phyloP scores from a whole-genome alignment of 169 alveolate genomes.

The Amoebophrya sp. region DNA sequence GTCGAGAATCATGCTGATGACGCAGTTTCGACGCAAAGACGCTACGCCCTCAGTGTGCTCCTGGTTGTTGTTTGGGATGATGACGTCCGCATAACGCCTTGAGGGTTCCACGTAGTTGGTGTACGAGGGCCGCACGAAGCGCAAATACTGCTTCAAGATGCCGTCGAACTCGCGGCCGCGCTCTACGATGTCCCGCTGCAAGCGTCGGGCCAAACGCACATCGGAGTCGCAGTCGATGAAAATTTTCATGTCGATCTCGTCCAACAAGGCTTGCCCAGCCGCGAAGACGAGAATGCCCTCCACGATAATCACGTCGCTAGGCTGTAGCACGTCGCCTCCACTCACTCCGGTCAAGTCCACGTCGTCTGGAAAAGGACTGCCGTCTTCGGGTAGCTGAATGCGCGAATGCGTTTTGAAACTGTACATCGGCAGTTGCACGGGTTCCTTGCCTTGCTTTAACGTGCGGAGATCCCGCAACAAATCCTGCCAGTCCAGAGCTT shows the following conservation, averaged over 20 bases:
- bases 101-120: background rate
- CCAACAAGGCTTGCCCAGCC: slow-evolving; percentile 39
- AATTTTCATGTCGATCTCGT: slow-evolving; percentile 64
- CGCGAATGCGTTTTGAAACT: slow-evolving; percentile 56
- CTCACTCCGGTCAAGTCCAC: background rate
- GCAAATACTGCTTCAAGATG: background rate
- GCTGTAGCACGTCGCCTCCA: slow-evolving; percentile 38
- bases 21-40: background rate
- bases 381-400: background rate
- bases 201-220: slow-evolving; percentile 62
- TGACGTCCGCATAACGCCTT: background rate
- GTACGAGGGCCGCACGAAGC: background rate
- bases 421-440: slow-evolving; percentile 59
- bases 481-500: slow-evolving; percentile 65
- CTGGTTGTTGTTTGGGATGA: background rate
- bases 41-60: background rate
- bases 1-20: background rate
- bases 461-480: slow-evolving; percentile 41
- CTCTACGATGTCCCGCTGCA: slow-evolving; percentile 42
- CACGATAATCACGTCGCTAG: slow-evolving; percentile 61
- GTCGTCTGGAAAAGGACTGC: background rate
- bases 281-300: slow-evolving; percentile 68
- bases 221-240: slow-evolving; percentile 70
- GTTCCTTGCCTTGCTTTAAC: slow-evolving; percentile 48
- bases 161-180: background rate